A percentile compares a stretch with the other conserved stretches of the same genome.
These are phyloP conservation scores for Trichosporon sp. DNA, from an alignment of 1,284 basidiomycete genomes.

Conservation along the genomic window DNA sequence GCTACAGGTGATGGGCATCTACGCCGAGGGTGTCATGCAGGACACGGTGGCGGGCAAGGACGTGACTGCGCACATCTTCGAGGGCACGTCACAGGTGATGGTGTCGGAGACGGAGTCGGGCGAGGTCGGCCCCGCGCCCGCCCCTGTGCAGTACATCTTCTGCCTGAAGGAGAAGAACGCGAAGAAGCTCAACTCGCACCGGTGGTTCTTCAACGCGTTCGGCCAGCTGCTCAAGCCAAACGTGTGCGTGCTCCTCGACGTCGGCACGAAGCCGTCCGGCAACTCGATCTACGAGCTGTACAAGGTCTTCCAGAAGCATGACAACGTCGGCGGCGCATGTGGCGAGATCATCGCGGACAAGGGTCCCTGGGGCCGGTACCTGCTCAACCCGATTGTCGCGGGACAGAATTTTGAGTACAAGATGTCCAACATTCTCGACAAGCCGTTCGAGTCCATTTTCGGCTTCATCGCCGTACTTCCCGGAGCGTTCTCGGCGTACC, in stretches of 20 bases:
- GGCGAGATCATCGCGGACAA: constrained; percentile 85
- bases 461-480: constrained; percentile 82
- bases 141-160: constrained; percentile 88
- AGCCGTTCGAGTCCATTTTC: constrained; percentile 85
- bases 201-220: constrained; percentile 95
- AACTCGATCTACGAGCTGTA: constrained; percentile 80
- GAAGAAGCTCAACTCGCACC: constrained; percentile 87
- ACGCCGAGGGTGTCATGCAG: constrained; percentile 93
- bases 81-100: constrained; percentile 71
- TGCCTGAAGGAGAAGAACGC: constrained; percentile 91
- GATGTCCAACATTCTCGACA: constrained; percentile 90
- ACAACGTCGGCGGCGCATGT: constrained; percentile 88
- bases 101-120: constrained; percentile 71
- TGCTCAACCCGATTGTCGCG: constrained; percentile 83
- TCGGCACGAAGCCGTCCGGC: constrained; percentile 88
- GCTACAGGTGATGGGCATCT: constrained; percentile 75
- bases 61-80: constrained; percentile 89
- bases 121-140: constrained; percentile 72
- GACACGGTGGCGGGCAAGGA: constrained; percentile 87
- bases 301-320: constrained; percentile 77
- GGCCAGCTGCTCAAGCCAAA: constrained; percentile 34
- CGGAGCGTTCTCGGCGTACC: constrained; percentile 88
- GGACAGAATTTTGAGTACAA: constrained; percentile 79
- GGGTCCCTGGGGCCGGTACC: constrained; percentile 57
- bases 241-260: constrained; percentile 80